Evolutionary conservation across 1,284 basidiomycete genomes (phyloP), one percentile per base, ranked within the genome.

Genomic region (Anthracocystis walkeri): DNA sequence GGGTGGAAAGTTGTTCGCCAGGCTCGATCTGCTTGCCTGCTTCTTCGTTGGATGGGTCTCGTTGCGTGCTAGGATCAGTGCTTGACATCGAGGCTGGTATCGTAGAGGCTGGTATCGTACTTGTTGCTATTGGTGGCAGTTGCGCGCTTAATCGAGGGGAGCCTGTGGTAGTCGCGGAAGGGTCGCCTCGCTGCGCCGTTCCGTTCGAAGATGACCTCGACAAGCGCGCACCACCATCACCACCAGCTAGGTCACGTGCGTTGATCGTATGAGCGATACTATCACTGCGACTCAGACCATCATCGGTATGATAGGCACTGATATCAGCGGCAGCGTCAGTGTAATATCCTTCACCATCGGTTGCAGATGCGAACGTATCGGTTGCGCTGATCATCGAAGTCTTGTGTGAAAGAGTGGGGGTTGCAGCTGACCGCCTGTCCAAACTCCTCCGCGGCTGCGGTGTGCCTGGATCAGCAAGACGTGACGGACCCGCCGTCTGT

Each of bases 311-410:
- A 21, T 48, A 59, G 10, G 38, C 46, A 21, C 62, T 71, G 38
- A 48, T 20, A 38, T 64, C 61, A 10, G 27, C 67, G 21, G 35
- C 57, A n/a, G 63, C 59, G n/a, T 75, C 72, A 4, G 66, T 65
- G 35, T 62, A 69, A 52, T 69, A 69, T n/a, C 63, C 63, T 31
- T 69, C 60, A 12, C 62, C 62, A 20, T 74, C 65, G 21, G 66
- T 65, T 0, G 66, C 72, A 18, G 72, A 58, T 4, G 72, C 59
- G 52, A 62, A 75, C 0, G 66, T 75, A 27, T 69, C 72, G 31
- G 66, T 60, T 7, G 65, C 52, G 52, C 66, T 63, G 55, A 69
- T 23, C 46, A 56, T 59, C 23, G 63, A 69, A 1, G 72, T 58
- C 46, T 69, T 75, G 58, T 75, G 64, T 10, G 58, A 54, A 11